Evolutionary conservation across 2,329 filamentous ascomycete genomes (phyloP).

Genomic region (Piedraia hortae): DNA sequence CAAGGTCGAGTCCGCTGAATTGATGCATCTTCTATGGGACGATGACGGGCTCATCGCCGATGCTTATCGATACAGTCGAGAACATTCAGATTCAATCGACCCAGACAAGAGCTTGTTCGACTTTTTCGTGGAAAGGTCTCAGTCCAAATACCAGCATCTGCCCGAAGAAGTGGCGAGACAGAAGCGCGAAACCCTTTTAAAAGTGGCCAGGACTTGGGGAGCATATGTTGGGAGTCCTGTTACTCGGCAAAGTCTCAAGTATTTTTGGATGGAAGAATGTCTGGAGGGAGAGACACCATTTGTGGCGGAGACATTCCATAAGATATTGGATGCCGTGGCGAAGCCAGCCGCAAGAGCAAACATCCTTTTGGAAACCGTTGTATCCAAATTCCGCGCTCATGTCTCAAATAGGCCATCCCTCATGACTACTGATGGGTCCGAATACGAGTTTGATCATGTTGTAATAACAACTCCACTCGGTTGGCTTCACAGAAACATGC

Average conservation of each 20-base stretch:
- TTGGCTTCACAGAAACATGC: constrained; percentile 33
- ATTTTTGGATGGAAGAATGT: constrained; percentile 53
- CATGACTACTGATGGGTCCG: constrained; percentile 19
- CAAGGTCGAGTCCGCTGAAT: constrained; percentile 13
- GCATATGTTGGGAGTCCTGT: constrained; percentile 41
- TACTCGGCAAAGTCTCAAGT: constrained; percentile 39
- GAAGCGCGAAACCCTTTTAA: constrained; percentile 23
- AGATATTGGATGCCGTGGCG: constrained; percentile 31
- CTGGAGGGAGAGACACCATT: constrained; percentile 43
- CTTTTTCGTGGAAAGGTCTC: constrained; percentile 25
- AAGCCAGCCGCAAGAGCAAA: constrained; percentile 28
- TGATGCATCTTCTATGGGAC: constrained; percentile 33
- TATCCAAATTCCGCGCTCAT: constrained; percentile 16
- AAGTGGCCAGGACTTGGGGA: constrained; percentile 39
- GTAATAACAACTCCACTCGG: constrained; percentile 41
- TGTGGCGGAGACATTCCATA: constrained; percentile 31
- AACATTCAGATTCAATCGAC: constrained; percentile 25
- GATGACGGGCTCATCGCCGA: constrained; percentile 29
- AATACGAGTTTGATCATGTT: constrained; percentile 34
- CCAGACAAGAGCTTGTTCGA: constrained; percentile 26
- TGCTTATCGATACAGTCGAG: constrained; percentile 39
- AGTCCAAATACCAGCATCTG: constrained; percentile 14
- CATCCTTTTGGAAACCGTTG: constrained; percentile 23
- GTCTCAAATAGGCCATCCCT: constrained; percentile 9
- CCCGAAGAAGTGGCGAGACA: constrained; percentile 14